Conservation (phyloP, 805 yeast genomes). For the Candida qinlingensis region DNA sequence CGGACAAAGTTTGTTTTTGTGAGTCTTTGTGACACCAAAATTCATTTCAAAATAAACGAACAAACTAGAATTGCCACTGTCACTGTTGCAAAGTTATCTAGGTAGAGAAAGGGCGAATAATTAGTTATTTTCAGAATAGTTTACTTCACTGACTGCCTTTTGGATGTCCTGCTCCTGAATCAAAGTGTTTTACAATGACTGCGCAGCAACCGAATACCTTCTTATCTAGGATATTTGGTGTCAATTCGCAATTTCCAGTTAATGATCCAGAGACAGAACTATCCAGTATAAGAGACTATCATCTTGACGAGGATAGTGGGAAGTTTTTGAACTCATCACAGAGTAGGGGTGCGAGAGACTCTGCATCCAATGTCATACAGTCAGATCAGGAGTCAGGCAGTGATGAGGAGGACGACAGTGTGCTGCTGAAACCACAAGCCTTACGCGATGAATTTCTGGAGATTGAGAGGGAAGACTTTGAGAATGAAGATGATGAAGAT, state of each 20-base stretch:
- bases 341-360: neutral
- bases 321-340: neutral
- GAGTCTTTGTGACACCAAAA: no score
- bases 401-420: conserved; percentile 7
- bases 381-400: conserved; percentile 18
- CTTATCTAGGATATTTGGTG: conserved; percentile 59
- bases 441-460: conserved; percentile 5
- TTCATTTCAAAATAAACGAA: no score
- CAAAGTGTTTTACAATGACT: conserved; percentile 7
- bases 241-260: conserved; percentile 26
- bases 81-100: neutral
- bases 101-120: neutral
- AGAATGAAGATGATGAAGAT: conserved; percentile 17
- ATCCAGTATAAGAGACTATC: conserved; percentile 13
- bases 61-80: no score
- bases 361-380: conserved; percentile 10
- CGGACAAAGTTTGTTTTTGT: no score
- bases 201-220: conserved; percentile 41
- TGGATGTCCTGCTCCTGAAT: neutral
- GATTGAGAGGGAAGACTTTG: conserved; percentile 18
- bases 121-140: neutral
- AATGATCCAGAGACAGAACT: conserved; percentile 21
- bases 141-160: neutral
- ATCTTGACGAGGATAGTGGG: conserved; percentile 14
- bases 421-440: neutral